Evolutionary conservation across 2,329 filamentous ascomycete genomes (phyloP), one percentile per base, ranked within the genome.

Genomic region (Colletotrichum sp.): DNA sequence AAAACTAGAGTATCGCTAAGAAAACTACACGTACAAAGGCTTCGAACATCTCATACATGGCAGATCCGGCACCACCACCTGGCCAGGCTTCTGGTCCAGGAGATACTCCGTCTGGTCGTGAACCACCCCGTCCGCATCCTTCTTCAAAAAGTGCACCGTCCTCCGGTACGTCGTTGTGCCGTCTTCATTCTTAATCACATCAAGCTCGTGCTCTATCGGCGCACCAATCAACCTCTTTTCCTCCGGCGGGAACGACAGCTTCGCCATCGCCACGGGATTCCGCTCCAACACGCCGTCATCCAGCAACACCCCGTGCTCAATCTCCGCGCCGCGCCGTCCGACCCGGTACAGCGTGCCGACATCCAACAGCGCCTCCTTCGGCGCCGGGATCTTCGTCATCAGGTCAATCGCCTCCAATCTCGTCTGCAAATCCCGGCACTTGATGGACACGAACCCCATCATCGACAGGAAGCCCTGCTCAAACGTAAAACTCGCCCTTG

Each of bases 331-430:
- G 21, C 69, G 68, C 6, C 76, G 12, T 3, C 64, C 68, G n/a
- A 77, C 55, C 1, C 76, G 52, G 16, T 70, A 77, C 10, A 77
- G 9, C 3, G 73, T 77, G 24, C 69, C 72, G 10, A 67, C 52
- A 7, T 72, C 72, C 5, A 60, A 16, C 8, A 72, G 24, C 1
- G 68, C 68, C n/a, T 75, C 68, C n/a, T 75, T 76, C 3, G 87
- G 82, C n/a, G 72, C 67, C 0, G 67, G n/a, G 4, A 75, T 15
- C 57, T 28, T 66, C 10, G 21, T 39, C 72, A 77, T 75, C 4
- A 87, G 80, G 8, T 81, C 79, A 0, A 87, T 79, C 0, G 87
- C 87, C 3, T 84, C 82, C 2, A 85, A 80, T 12, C 87, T 78
- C 5, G 86, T 80, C 15, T 83, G 78, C 1, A 84, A 88, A 74